Conservation (phyloP, 169 alveolate genomes). For the Cyclospora cayetanensis region DNA sequence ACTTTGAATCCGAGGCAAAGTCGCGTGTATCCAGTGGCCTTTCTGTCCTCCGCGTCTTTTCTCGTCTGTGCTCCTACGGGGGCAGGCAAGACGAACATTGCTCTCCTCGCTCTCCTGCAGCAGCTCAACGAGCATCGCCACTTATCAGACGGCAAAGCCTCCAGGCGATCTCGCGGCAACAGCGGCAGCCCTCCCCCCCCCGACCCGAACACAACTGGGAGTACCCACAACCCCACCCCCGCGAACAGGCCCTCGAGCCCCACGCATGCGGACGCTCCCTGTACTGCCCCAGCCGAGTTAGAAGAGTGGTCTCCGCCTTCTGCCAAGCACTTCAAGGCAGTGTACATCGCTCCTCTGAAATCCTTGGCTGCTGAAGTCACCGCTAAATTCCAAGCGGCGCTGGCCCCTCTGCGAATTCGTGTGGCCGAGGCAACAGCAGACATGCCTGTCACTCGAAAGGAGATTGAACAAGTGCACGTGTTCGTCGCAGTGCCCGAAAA, state of each 20-base stretch:
- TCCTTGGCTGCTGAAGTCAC: constrained; percentile 85
- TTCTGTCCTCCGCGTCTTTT: constrained; percentile 35
- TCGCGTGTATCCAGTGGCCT: constrained; percentile 71
- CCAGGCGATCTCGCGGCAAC: neutral
- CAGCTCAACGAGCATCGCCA: constrained; percentile 82
- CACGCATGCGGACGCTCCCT: neutral
- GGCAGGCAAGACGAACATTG: constrained; percentile 99
- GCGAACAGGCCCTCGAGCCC: neutral
- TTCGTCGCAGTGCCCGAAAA: constrained; percentile 99
- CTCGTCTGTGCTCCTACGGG: constrained; percentile 55
- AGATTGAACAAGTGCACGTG: constrained; percentile 95
- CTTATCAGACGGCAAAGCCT: constrained; percentile 29
- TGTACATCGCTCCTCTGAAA: constrained; percentile 99
- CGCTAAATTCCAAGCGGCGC: constrained; percentile 9
- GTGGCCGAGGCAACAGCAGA: constrained; percentile 68
- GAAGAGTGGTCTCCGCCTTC: neutral
- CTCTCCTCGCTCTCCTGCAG: constrained; percentile 95
- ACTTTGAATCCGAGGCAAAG: constrained; percentile 75
- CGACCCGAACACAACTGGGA: neutral
- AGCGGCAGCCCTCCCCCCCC: neutral
- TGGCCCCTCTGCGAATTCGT: neutral
- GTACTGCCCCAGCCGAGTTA: neutral
- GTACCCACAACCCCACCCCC: too few relatives aligned
- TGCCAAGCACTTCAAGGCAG: constrained; percentile 78
- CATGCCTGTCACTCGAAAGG: constrained; percentile 82